phyloP scores from a whole-genome alignment of 1,284 basidiomycete species.

The Rhodotorula glutinis region DNA sequence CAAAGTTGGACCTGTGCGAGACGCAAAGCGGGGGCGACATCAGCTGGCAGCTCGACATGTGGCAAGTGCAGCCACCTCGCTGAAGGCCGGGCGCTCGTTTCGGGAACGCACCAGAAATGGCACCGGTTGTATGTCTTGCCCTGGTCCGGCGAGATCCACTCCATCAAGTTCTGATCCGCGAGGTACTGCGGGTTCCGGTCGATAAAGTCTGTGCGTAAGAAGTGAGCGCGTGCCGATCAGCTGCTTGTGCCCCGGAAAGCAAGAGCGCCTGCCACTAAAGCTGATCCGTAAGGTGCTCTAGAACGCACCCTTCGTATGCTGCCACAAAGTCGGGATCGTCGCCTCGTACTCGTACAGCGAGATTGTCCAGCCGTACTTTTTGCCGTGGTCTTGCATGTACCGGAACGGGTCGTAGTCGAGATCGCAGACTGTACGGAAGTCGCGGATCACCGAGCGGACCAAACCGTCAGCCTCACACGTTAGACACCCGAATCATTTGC shows the following conservation, averaged over 20 bases:
- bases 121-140: slow-evolving; percentile 74
- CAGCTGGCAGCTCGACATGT: background rate
- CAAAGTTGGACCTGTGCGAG: slow-evolving; percentile 55
- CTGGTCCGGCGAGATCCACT: slow-evolving; percentile 69
- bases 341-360: slow-evolving; percentile 71
- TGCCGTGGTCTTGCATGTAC: slow-evolving; percentile 29
- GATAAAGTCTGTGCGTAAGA: slow-evolving; percentile 61
- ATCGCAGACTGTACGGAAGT: slow-evolving; percentile 36
- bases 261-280: too few relatives aligned
- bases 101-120: slow-evolving; percentile 46
- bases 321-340: slow-evolving; percentile 76
- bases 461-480: background rate
- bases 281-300: too few relatives aligned
- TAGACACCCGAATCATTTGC: background rate
- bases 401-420: slow-evolving; percentile 44
- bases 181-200: slow-evolving; percentile 64
- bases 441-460: too few relatives aligned
- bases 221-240: too few relatives aligned
- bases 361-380: slow-evolving; percentile 61
- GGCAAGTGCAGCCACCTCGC: background rate
- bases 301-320: slow-evolving; percentile 29
- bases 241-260: too few relatives aligned
- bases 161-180: slow-evolving; percentile 66
- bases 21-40: background rate
- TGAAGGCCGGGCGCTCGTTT: background rate